Evolutionary conservation across 176 grass and related monocot genomes (phyloP).

Genomic region (Triticum monococcum): DNA sequence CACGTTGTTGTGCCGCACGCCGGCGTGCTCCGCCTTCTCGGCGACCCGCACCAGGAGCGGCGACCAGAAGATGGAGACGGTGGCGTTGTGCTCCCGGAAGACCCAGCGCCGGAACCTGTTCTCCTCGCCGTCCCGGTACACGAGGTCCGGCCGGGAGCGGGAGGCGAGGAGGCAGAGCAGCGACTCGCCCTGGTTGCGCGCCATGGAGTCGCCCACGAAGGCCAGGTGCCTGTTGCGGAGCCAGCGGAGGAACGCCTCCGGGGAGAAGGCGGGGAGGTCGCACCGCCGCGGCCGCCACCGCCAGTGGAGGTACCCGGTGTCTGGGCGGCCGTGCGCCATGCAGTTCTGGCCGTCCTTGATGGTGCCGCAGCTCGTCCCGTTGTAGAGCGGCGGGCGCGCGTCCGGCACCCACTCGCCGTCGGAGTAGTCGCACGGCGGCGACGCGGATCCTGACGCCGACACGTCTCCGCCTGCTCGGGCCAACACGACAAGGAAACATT

Average conservation of each 20-base stretch:
- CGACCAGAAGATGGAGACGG: conserved; percentile 83
- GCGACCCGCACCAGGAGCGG: conserved; percentile 61
- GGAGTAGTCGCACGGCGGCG: conserved; percentile 55
- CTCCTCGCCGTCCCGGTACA: conserved; percentile 55
- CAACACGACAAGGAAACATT: conserved; percentile 5
- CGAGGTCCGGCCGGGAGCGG: conserved; percentile 36
- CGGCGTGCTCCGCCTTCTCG: conserved; percentile 60
- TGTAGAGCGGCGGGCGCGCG: conserved; percentile 47
- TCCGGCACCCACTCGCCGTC: conserved; percentile 66
- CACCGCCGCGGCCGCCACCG: conserved; percentile 63
- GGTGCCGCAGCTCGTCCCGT: conserved; percentile 57
- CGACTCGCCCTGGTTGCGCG: conserved; percentile 82
- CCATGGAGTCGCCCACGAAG: conserved; percentile 81
- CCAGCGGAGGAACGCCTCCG: conserved; percentile 45
- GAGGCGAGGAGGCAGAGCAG: conserved; percentile 77
- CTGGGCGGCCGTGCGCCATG: conserved; percentile 80
- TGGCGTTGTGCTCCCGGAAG: conserved; percentile 61
- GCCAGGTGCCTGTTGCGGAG: conserved; percentile 63
- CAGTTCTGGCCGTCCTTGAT: conserved; percentile 94
- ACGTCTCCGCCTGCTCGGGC: conserved; percentile 4
- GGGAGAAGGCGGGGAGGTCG: conserved; percentile 61
- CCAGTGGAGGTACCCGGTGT: conserved; percentile 82
- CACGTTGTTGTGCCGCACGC: conserved; percentile 65
- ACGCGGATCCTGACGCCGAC: neutral
- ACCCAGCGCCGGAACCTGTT: conserved; percentile 61